Percentiles rank a stretch among this genome's conserved stretches.
These are phyloP conservation scores for Macroventuria anomochaeta DNA, from an alignment of 2,329 filamentous ascomycete species.

Conservation along the genomic window DNA sequence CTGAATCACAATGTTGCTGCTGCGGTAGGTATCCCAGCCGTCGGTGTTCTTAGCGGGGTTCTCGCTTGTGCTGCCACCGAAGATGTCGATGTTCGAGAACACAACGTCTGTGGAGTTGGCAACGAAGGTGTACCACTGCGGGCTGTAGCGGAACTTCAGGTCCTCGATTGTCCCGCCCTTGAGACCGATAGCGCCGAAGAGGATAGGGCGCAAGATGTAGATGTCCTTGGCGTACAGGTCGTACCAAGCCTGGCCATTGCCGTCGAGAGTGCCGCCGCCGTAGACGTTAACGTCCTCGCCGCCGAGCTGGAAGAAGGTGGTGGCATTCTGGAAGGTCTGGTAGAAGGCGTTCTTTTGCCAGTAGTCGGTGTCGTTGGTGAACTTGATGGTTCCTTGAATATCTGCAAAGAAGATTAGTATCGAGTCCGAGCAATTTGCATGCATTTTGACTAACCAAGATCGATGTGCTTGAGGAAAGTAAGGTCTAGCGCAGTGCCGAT, in stretches of 20 bases:
- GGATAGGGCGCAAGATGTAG: constrained; percentile 64
- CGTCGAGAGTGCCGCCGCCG: constrained; percentile 68
- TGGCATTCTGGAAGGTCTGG: constrained; percentile 70
- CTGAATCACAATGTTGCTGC: constrained; percentile 68
- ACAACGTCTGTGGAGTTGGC: constrained; percentile 70
- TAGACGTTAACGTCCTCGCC: constrained; percentile 72
- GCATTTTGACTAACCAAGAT: constrained; percentile 56
- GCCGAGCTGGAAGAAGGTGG: constrained; percentile 71
- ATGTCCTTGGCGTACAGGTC: constrained; percentile 65
- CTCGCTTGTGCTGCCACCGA: constrained; percentile 59
- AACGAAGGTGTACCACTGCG: constrained; percentile 69
- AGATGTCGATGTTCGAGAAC: constrained; percentile 68
- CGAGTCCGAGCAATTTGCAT: not conserved
- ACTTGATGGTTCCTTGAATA: constrained; percentile 66
- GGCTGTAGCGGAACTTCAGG: constrained; percentile 66
- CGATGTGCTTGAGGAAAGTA: constrained; percentile 68
- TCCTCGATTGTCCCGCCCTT: constrained; percentile 65
- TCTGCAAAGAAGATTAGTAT: constrained; percentile 47
- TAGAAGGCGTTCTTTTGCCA: constrained; percentile 71
- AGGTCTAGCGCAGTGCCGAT: constrained; percentile 70
- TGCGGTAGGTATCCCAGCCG: constrained; percentile 68
- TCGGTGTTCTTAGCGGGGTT: constrained; percentile 70
- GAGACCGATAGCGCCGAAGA: constrained; percentile 64
- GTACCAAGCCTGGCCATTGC: constrained; percentile 71
- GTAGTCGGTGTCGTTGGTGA: constrained; percentile 71